Evolutionary conservation across 1,284 basidiomycete genomes (phyloP), one percentile per base, ranked within the genome.

Genomic region (Ganoderma boninense): DNA sequence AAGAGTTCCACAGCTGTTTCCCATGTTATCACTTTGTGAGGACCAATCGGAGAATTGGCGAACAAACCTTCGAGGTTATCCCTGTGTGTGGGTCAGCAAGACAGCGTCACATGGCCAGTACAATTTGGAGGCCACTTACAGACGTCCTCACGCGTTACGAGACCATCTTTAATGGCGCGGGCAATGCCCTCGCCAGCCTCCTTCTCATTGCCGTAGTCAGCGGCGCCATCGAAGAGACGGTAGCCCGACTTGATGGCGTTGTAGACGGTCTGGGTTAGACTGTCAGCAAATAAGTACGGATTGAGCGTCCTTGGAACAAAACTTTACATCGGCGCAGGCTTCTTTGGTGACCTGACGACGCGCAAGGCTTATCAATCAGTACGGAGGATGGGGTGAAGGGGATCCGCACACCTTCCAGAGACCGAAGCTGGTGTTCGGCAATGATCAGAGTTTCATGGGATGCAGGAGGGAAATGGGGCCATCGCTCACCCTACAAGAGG

Each of bases 171-270:
- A 79, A 97, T 90, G 52, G 95, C 96, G 66, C 92, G 87, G 60
- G 84, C 85, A 67, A 93, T 85, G 71, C 91, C 91, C 75, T 88
- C 84, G 4, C 95, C 96, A 32, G 95, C 95, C 81, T 96, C 93
- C 78, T 90, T 93, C 82, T 97, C 95, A 81, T 97, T 97, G 16
- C 91, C 90, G 78, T 95, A 95, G 80, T 94, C 92, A 73, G 89
- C 86, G 29, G 94, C 95, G 73, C 90, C 91, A 76, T 97, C 95
- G 71, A 97, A 87, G 76, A 97, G 93, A 73, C 94, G 89, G 81
- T 93, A 95, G 1, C 94, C 92, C 57, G 84, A 83, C 78, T 92
- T 91, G 80, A 94, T 91, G 32, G 90, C 91, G 70, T 87, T 82
- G 81, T 92, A 92, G 62, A 92, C 90, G 64, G 86, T 88, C 88